Base-by-base conservation (phyloP, 495 filamentous ascomycete species). In the Aspergillus leporis region DNA sequence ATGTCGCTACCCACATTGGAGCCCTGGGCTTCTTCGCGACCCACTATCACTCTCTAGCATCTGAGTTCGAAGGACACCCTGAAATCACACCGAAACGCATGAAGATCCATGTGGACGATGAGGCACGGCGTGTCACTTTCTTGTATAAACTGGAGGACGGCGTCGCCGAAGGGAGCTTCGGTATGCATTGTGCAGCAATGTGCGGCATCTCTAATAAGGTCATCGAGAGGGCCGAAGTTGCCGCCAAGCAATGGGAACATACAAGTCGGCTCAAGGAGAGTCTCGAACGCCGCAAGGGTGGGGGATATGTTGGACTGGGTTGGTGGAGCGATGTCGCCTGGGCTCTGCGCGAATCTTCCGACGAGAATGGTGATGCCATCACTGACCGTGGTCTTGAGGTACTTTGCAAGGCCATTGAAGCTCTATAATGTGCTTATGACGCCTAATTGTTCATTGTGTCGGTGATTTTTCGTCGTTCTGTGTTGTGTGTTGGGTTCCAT, bases 131-230 rank as follows among this genome's bases (percentile, higher is more conserved):
- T 14, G 85, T 99, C 30, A 97, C 94, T 0, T 99, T 98, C 74
- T 72, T 99, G 56, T 99, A 99, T 72, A 94, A 93, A 66, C 81
- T 99, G 0, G 95, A 98, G 74, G 83, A 89, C 21, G 95, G 95
- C 8, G 93, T 99, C 40, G 95, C 95, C 3, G 95, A 98, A 74
- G 95, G 95, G 1, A 94, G 90, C 65, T 98, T 97, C 74, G 95
- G 95, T 63, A 99, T 99, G 95, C 95, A 98, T 71, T 99, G 95
- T 70, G 95, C 95, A 2, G 85, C 90, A 36, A 99, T 98, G 94
- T 99, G 95, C 61, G 95, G 95, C 1, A 97, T 99, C 47, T 81
- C 92, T 0, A 78, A 74, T 43, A 87, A 85, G 65, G 88, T 99
- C 31, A 89, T 99, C 46, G 87, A 92, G 68, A 72, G 87, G 16